A percentile compares a stretch with the other conserved stretches of the same genome.
phyloP scores from a whole-genome alignment of 2,329 filamentous ascomycete species.

The Cladobotryum mycophilum region DNA sequence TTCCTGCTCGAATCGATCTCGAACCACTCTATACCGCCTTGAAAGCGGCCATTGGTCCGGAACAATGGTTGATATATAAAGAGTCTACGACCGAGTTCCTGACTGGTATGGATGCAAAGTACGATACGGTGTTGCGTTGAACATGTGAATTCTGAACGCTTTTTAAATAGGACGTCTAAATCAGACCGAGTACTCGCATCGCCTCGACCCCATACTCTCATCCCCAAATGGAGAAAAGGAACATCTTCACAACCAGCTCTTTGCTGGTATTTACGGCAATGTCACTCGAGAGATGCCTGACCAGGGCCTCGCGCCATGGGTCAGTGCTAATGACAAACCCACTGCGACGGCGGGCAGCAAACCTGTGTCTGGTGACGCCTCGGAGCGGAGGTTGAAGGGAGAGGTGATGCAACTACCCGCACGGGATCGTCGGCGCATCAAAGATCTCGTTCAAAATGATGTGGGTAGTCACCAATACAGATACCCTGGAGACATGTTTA shows the following conservation, averaged over 20 bases:
- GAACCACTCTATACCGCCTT: constrained; percentile 58
- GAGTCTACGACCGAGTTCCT: constrained; percentile 57
- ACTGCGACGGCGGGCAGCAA: constrained; percentile 51
- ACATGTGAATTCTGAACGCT: constrained; percentile 22
- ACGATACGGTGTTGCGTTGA: neutral
- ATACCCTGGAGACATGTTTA: neutral
- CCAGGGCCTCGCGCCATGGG: constrained; percentile 61
- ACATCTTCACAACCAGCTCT: constrained; percentile 62
- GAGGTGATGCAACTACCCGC: constrained; percentile 66
- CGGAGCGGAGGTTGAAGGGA: constrained; percentile 59
- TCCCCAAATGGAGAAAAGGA: constrained; percentile 53
- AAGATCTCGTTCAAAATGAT: constrained; percentile 57
- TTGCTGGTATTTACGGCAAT: constrained; percentile 62
- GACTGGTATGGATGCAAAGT: constrained; percentile 40
- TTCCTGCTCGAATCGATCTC: constrained; percentile 61
- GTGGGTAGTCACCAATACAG: constrained; percentile 34
- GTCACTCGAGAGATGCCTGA: constrained; percentile 64
- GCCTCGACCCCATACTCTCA: constrained; percentile 54
- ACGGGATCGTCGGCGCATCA: constrained; percentile 59
- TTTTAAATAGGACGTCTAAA: constrained; percentile 53
- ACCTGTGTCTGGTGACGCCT: constrained; percentile 58
- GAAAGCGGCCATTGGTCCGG: constrained; percentile 51
- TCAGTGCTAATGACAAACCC: constrained; percentile 65
- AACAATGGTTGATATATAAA: constrained; percentile 61
- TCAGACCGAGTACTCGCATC: constrained; percentile 53